Conservation (phyloP, 1,284 basidiomycete genomes). For the Mixia osmundae region DNA sequence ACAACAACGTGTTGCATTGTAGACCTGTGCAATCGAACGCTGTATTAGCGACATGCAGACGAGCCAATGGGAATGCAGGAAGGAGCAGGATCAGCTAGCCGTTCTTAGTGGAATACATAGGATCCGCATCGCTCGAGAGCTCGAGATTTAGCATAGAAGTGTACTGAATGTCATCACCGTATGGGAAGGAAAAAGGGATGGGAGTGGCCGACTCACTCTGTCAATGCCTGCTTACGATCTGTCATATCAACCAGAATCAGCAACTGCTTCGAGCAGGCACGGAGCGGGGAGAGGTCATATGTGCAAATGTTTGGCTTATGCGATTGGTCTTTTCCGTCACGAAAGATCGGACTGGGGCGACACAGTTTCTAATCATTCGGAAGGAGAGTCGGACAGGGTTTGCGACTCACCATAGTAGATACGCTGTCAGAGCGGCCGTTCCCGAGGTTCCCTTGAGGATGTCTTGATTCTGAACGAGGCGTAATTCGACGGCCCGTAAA, state of each 20-base stretch:
- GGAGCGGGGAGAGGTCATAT: slow-evolving; percentile 9
- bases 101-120: slow-evolving; percentile 8
- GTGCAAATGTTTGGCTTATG: slow-evolving; percentile 11
- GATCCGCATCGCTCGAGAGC: neutral
- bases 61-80: neutral
- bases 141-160: slow-evolving; percentile 12
- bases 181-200: neutral
- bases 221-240: neutral
- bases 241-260: neutral
- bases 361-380: slow-evolving; percentile 11
- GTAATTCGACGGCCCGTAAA: slow-evolving; percentile 58
- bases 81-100: slow-evolving; percentile 2
- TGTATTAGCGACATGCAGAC: neutral
- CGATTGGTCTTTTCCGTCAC: slow-evolving; percentile 13
- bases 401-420: neutral
- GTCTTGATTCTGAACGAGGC: slow-evolving; percentile 50
- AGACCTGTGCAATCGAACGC: neutral
- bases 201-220: neutral
- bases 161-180: slow-evolving; percentile 4
- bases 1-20: neutral
- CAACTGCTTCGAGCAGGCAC: neutral
- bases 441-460: slow-evolving; percentile 25
- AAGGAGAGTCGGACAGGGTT: neutral
- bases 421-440: too few species aligned
- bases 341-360: slow-evolving; percentile 18